These are phyloP conservation scores for Inga leiocalycina DNA, from an alignment of 306 rosid species.

Conservation along the genomic window DNA sequence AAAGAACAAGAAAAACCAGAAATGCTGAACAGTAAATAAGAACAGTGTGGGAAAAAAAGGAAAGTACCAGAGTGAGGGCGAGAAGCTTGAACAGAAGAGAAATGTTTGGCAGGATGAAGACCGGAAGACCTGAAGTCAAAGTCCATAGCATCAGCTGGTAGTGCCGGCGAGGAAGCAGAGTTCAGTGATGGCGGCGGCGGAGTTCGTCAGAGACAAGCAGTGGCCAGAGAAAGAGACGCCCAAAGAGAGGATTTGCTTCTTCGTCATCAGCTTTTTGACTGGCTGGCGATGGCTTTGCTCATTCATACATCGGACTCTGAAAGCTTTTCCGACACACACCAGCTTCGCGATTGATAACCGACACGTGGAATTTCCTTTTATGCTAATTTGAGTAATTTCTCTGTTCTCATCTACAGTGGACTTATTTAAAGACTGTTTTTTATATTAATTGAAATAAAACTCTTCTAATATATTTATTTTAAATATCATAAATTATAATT, in stretches of 20 bases:
- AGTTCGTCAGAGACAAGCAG: neutral
- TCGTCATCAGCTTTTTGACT: constrained; percentile 28
- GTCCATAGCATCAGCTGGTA: constrained; percentile 56
- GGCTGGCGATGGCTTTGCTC: constrained; percentile 42
- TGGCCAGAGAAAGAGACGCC: neutral
- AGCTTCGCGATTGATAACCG: constrained; percentile 33
- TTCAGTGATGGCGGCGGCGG: neutral
- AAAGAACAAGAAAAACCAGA: neutral
- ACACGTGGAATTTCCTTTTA: constrained; percentile 41
- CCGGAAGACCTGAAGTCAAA: constrained; percentile 67
- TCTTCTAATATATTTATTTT: too few species aligned
- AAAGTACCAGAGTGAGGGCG: constrained; percentile 70
- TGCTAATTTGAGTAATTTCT: neutral
- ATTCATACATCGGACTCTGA: constrained; percentile 35
- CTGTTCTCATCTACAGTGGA: neutral
- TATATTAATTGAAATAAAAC: too few species aligned
- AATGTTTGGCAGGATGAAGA: constrained; percentile 55
- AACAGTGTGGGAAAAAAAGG: neutral
- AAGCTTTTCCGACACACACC: constrained; percentile 57
- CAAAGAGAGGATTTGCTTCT: constrained; percentile 3
- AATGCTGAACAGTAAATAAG: constrained; percentile 10
- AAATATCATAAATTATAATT: too few species aligned
- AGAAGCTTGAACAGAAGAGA: constrained; percentile 67
- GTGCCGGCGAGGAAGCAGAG: neutral
- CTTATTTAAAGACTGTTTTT: too few species aligned